phyloP scores from a whole-genome alignment of 805 yeast genomes.

The Teunomyces lycoperdinae region DNA sequence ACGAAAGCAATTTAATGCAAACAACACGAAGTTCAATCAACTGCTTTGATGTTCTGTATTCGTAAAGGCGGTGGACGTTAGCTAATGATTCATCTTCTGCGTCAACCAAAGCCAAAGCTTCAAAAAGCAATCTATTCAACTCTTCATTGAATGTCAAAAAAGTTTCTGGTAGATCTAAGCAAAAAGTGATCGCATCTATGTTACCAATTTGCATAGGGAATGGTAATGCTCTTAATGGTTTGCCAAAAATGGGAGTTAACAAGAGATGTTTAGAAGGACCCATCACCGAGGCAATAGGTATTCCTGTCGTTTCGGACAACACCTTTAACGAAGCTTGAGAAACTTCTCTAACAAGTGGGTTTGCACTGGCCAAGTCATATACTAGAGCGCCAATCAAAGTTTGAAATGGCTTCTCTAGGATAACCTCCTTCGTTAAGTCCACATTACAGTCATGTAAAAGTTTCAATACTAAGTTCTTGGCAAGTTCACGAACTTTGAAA shows the following conservation, averaged over 20 bases:
- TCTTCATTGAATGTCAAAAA: slow-evolving; percentile 89
- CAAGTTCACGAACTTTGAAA: slow-evolving; percentile 66
- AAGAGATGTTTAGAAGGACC: slow-evolving; percentile 79
- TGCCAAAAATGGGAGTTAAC: slow-evolving; percentile 91
- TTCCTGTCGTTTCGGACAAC: slow-evolving; percentile 66
- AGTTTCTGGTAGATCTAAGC: slow-evolving; percentile 75
- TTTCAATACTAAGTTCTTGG: slow-evolving; percentile 63
- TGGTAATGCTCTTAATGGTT: slow-evolving; percentile 93
- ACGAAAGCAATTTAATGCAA: slow-evolving; percentile 77
- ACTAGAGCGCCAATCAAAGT: slow-evolving; percentile 85
- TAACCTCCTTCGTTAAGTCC: slow-evolving; percentile 58
- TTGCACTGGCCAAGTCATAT: slow-evolving; percentile 89
- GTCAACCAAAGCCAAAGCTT: slow-evolving; percentile 91
- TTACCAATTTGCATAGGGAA: slow-evolving; percentile 99
- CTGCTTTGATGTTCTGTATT: slow-evolving; percentile 85
- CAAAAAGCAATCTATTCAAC: slow-evolving; percentile 75
- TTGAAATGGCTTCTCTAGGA: slow-evolving; percentile 69
- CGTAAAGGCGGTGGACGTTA: slow-evolving; percentile 79
- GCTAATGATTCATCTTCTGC: slow-evolving; percentile 97
- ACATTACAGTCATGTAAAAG: slow-evolving; percentile 64
- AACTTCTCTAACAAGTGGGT: slow-evolving; percentile 75
- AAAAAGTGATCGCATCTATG: slow-evolving; percentile 94
- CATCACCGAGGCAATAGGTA: slow-evolving; percentile 71
- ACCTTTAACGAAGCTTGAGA: slow-evolving; percentile 68
- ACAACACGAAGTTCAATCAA: slow-evolving; percentile 84